phyloP scores from a whole-genome alignment of 2,329 filamentous ascomycete genomes.

The Bipolaris oryzae region DNA sequence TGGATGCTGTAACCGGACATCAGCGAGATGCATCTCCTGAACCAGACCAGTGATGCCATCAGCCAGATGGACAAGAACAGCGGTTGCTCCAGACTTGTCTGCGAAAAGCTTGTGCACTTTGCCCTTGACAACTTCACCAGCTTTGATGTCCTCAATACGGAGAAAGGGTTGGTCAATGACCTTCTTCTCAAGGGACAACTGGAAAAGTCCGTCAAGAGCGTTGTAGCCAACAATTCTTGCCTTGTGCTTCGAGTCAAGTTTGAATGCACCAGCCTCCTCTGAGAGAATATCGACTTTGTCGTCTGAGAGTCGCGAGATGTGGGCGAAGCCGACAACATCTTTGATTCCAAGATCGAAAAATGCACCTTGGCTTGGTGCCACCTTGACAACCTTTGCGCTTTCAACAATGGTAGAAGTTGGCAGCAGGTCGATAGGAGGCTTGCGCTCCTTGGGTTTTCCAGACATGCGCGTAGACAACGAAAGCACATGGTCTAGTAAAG shows the following conservation, averaged over 20 bases:
- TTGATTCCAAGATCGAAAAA: conserved; percentile 75
- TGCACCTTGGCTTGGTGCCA: conserved; percentile 79
- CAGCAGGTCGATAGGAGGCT: conserved; percentile 65
- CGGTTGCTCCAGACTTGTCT: conserved; percentile 76
- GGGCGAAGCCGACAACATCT: conserved; percentile 82
- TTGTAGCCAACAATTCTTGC: conserved; percentile 88
- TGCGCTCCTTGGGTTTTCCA: conserved; percentile 48
- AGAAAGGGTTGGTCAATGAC: conserved; percentile 88
- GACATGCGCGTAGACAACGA: conserved; percentile 60
- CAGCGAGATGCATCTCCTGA: conserved; percentile 84
- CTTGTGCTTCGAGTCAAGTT: conserved; percentile 76
- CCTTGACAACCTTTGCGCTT: conserved; percentile 77
- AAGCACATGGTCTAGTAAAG: conserved; percentile 82
- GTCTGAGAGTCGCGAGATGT: conserved; percentile 91
- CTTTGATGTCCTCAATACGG: conserved; percentile 84
- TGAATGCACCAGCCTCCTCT: conserved; percentile 76
- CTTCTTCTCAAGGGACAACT: conserved; percentile 81
- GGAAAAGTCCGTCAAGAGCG: conserved; percentile 81
- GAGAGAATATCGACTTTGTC: conserved; percentile 85
- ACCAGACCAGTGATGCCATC: conserved; percentile 91
- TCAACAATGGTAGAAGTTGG: conserved; percentile 78
- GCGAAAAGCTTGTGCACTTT: conserved; percentile 85
- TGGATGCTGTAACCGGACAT: conserved; percentile 84
- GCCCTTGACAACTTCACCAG: conserved; percentile 81
- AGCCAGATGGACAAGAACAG: conserved; percentile 80